Conservation (phyloP, 2,329 filamentous ascomycete genomes). For the Pestalotiopsis sp. region DNA sequence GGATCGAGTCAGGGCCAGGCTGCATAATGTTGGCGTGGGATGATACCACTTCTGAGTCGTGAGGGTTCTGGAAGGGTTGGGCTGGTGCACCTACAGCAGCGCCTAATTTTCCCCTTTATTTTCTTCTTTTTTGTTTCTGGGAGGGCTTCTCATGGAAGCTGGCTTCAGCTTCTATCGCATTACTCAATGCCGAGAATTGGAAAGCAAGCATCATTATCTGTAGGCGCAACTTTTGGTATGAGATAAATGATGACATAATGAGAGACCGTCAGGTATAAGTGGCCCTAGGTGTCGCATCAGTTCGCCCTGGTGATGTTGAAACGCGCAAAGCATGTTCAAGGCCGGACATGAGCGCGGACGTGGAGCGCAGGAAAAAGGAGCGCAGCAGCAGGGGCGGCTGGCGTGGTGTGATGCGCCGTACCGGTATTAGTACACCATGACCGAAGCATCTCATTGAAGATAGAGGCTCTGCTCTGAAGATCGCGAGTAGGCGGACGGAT, state of each 20-base stretch:
- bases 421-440: not conserved
- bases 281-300: not conserved
- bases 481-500: not conserved
- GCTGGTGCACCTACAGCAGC: slow-evolving; percentile 17
- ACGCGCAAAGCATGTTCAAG: not conserved
- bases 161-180: slow-evolving; percentile 24
- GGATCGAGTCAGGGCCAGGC: slow-evolving; percentile 22
- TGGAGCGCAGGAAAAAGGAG: slow-evolving; percentile 8
- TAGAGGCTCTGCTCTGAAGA: not conserved
- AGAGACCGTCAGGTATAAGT: slow-evolving; percentile 22
- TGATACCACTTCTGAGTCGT: slow-evolving; percentile 21
- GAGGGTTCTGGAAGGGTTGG: slow-evolving; percentile 19
- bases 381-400: slow-evolving; percentile 4
- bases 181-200: slow-evolving; percentile 21
- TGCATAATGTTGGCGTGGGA: slow-evolving; percentile 26
- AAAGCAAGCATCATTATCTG: slow-evolving; percentile 31
- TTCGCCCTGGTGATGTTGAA: not conserved
- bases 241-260: slow-evolving; percentile 32
- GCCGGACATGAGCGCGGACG: slow-evolving; percentile 2
- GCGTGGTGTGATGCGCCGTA: slow-evolving; percentile 5
- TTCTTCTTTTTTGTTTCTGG: not conserved
- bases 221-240: slow-evolving; percentile 33
- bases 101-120: slow-evolving; percentile 23
- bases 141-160: slow-evolving; percentile 15
- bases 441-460: not conserved